Conservation (phyloP, 2,329 filamentous ascomycete species). For the Aspergillus quadrilineatus region DNA sequence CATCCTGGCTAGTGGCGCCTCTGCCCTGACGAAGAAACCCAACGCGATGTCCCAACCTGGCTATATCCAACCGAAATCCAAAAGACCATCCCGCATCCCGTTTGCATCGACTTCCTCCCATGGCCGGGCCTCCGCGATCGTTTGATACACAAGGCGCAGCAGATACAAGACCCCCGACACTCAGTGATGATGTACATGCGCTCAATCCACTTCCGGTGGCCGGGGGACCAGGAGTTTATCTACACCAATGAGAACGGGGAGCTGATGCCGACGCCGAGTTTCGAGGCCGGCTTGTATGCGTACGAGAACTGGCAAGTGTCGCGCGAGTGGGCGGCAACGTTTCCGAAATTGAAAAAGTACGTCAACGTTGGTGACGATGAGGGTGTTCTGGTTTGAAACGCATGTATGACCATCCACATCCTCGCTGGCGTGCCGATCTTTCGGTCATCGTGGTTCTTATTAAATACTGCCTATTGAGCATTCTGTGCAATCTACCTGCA, state of each 20-base stretch:
- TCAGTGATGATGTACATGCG: constrained; percentile 14
- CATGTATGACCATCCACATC: not conserved
- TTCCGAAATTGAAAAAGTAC: constrained; percentile 8
- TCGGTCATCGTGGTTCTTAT: too few species aligned
- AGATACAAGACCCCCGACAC: constrained; percentile 7
- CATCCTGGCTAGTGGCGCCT: constrained; percentile 8
- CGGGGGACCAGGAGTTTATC: constrained; percentile 14
- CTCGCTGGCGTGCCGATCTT: not conserved
- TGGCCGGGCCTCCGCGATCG: constrained; percentile 14
- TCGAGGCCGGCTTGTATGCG: constrained; percentile 6
- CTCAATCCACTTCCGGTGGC: constrained; percentile 11
- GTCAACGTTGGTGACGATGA: constrained; percentile 7
- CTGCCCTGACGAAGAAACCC: constrained; percentile 15
- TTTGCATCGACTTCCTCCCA: constrained; percentile 14
- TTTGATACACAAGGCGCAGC: constrained; percentile 1
- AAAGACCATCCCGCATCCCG: constrained; percentile 13
- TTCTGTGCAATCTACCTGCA: too few species aligned
- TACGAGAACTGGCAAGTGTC: constrained; percentile 14
- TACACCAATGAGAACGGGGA: constrained; percentile 10
- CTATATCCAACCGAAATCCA: constrained; percentile 15
- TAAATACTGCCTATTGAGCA: too few species aligned
- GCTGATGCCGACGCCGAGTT: constrained; percentile 9
- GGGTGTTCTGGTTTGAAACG: not conserved
- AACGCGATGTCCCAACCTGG: constrained; percentile 13
- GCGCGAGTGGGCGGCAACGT: constrained; percentile 9